phyloP scores from a whole-genome alignment of 192 early-diverging fungal genomes.

The Obelidium mucronatum region DNA sequence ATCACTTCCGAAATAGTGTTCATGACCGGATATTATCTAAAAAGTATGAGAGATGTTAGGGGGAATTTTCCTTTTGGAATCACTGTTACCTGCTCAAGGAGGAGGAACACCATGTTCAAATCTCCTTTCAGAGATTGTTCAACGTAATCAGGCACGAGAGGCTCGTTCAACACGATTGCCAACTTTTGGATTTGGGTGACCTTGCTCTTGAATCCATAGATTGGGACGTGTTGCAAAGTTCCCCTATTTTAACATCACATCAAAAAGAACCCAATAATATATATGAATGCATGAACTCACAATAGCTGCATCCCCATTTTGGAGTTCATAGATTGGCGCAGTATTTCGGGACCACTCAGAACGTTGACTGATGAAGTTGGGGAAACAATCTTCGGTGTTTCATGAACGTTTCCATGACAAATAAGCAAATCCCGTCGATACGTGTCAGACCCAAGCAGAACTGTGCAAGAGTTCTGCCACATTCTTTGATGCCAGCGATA shows the following conservation, averaged over 20 bases:
- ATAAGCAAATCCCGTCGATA: constrained; percentile 18
- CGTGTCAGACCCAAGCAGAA: constrained; percentile 26
- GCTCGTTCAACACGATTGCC: constrained; percentile 4
- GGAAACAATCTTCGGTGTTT: constrained; percentile 9
- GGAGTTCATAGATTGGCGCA: constrained; percentile 9
- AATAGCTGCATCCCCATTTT: constrained; percentile 24
- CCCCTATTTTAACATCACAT: not conserved
- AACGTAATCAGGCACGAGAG: constrained; percentile 1
- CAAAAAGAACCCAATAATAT: not conserved
- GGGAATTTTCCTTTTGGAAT: not conserved
- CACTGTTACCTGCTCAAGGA: constrained; percentile 22
- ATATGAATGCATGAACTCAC: constrained; percentile 5
- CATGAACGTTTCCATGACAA: constrained; percentile 34
- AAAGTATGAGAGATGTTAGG: not conserved
- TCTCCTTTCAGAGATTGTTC: constrained; percentile 1
- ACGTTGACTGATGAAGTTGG: not conserved
- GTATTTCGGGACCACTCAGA: constrained; percentile 11
- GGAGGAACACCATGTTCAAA: constrained; percentile 18
- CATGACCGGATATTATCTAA: constrained; percentile 11
- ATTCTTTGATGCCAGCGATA: constrained; percentile 46
- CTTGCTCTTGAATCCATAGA: constrained; percentile 44
- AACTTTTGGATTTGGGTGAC: constrained; percentile 34
- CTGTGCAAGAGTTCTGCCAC: constrained; percentile 43
- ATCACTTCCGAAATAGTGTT: constrained; percentile 11
- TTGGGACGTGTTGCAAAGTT: constrained; percentile 37